Percentiles rank a stretch among this genome's conserved stretches.
Conservation (phyloP, 208 protist species). For the Sergeia podlipaevii region DNA sequence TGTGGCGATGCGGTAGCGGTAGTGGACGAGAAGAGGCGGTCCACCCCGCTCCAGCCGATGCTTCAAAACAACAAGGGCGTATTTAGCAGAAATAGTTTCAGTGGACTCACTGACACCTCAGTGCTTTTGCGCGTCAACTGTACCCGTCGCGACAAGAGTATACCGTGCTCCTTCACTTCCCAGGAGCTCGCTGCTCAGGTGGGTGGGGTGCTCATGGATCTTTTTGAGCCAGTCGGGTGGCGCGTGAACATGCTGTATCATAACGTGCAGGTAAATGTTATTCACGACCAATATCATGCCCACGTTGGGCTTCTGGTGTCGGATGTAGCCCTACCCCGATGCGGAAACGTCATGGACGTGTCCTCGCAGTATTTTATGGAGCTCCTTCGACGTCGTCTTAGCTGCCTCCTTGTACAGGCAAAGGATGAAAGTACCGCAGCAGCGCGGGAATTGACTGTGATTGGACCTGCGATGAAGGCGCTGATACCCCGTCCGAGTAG, state of each 20-base stretch:
- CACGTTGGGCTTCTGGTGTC: conserved; percentile 21
- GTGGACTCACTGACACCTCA: conserved; percentile 8
- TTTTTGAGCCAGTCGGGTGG: conserved; percentile 18
- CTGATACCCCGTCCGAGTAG: conserved; percentile 24
- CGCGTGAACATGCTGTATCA: conserved; percentile 48
- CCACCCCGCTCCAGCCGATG: neutral
- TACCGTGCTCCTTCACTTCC: conserved; percentile 18
- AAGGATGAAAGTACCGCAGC: neutral
- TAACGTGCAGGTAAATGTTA: conserved; percentile 37
- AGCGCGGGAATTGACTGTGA: neutral
- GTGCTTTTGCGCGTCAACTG: conserved; percentile 33
- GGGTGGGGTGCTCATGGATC: conserved; percentile 22
- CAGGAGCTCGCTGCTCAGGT: conserved; percentile 30
- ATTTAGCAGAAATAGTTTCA: neutral
- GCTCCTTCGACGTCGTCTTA: conserved; percentile 30
- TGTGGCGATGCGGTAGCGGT: neutral
- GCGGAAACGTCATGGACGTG: conserved; percentile 19
- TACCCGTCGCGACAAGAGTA: conserved; percentile 24
- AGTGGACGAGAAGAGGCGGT: too few species aligned
- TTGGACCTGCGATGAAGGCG: conserved; percentile 13
- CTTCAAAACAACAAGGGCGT: neutral
- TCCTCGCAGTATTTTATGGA: conserved; percentile 25
- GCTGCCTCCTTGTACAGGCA: conserved; percentile 6
- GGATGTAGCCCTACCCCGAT: conserved; percentile 29
- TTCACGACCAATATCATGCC: conserved; percentile 24